Percentiles rank a stretch among this genome's conserved stretches.
These are phyloP conservation scores for Uronychia binucleata DNA, from an alignment of 73 alveolate species.

Conservation along the genomic window DNA sequence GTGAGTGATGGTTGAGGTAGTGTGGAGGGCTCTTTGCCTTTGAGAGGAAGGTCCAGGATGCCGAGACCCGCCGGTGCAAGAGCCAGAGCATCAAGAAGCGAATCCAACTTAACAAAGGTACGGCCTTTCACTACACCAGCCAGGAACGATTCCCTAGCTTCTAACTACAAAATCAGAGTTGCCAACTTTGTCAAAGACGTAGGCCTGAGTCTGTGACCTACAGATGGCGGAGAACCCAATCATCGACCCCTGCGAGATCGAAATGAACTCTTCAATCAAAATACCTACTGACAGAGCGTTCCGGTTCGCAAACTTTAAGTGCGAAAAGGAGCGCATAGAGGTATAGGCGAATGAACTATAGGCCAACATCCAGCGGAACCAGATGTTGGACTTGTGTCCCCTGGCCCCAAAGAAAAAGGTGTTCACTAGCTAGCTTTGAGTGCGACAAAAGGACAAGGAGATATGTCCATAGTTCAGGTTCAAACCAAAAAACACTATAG, in stretches of 20 bases:
- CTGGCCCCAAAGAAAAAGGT: not conserved
- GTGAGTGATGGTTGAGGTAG: slow-evolving; percentile 3
- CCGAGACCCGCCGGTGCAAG: not conserved
- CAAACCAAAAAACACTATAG: slow-evolving; percentile 10
- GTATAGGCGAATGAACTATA: slow-evolving; percentile 6
- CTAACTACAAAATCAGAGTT: slow-evolving; percentile 29
- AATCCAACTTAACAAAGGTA: slow-evolving; percentile 4
- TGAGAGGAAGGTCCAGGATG: slow-evolving; percentile 24
- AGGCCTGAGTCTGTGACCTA: not conserved
- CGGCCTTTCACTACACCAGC: not conserved
- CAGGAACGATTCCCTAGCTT: slow-evolving; percentile 21
- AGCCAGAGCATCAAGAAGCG: slow-evolving; percentile 12
- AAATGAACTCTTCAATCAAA: not conserved
- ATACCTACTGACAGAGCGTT: slow-evolving; percentile 1
- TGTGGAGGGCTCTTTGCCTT: slow-evolving; percentile 17
- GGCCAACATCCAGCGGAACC: not conserved
- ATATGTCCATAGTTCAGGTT: slow-evolving; percentile 28
- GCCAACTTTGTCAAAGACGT: slow-evolving; percentile 20
- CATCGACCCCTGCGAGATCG: not conserved
- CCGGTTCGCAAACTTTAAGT: slow-evolving; percentile 14
- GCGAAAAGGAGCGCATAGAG: slow-evolving; percentile 24
- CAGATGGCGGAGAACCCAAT: slow-evolving; percentile 40
- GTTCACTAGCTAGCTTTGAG: not conserved
- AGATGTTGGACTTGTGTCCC: not conserved
- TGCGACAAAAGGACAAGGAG: slow-evolving; percentile 18